Evolutionary conservation across 768 basidiomycete species (phyloP), one percentile per base, ranked within the genome.

Genomic region (Boletus bicolor): DNA sequence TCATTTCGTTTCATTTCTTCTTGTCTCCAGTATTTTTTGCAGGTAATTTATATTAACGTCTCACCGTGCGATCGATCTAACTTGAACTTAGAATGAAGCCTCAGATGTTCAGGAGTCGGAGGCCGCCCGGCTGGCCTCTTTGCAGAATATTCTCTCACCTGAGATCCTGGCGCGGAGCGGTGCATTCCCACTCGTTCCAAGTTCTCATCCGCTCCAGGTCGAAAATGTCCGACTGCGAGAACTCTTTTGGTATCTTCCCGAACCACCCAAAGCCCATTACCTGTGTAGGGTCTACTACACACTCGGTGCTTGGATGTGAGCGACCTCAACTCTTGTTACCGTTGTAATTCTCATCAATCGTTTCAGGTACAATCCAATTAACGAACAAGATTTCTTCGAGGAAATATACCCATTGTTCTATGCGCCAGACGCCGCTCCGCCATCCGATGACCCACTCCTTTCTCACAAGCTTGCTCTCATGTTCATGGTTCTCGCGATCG

Each of bases 291-390:
- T 81, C 19, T 89, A 85, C 67, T 87, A 77, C 68, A 77, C 77
- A 28, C 79, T 83, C 63, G 87, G 84, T 32, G 81, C 84, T 51
- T 87, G 85, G 86, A 87, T 88, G 86, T 86, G 70, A 71, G 84
- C 49, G 26, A 62, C 36, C 51, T 35, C 55, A 34, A 44, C 34
- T 48, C 42, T 42, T 34, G 46, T 14, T 30, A 8, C 45, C 58
- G 32, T 47, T 28, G 11, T 17, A 36, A 41, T 52, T 19, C 57
- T 60, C 42, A 70, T 39, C 48, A 19, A 11, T 36, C 30, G 10
- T 17, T 21, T 11, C 60, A 87, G 86, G 84, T 87, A 87, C 64
- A 82, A 85, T 64, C 85, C 86, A 35, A 81, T 87, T 54, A 80
- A 76, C 50, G 72, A 78, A 59, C 81, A 83, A 30, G 75, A 79